phyloP scores from a whole-genome alignment of 2,329 filamentous ascomycete genomes.

The Piedraia hortae region DNA sequence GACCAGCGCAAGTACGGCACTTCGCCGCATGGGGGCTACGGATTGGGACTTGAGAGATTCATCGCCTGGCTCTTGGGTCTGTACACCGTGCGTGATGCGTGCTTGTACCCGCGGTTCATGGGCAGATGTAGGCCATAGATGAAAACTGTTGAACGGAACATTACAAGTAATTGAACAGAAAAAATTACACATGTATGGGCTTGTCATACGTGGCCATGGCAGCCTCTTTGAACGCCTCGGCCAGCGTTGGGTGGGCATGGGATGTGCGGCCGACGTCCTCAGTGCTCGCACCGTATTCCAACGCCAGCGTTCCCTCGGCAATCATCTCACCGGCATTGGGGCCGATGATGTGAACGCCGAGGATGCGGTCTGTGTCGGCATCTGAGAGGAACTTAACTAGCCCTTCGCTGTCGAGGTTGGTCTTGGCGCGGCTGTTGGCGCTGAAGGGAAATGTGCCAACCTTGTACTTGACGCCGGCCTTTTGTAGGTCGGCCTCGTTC shows the following conservation, averaged over 20 bases:
- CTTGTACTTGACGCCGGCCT: slow-evolving; percentile 69
- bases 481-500: slow-evolving; percentile 88
- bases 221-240: slow-evolving; percentile 98
- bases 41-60: slow-evolving; percentile 67
- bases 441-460: slow-evolving; percentile 88
- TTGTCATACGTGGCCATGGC: slow-evolving; percentile 92
- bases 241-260: slow-evolving; percentile 85
- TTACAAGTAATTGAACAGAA: too few species aligned
- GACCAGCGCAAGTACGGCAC: slow-evolving; percentile 56
- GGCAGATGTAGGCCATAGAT: slow-evolving; percentile 50
- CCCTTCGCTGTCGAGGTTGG: slow-evolving; percentile 85
- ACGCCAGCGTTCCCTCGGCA: slow-evolving; percentile 76
- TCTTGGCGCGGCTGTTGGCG: slow-evolving; percentile 96
- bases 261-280: slow-evolving; percentile 89
- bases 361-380: slow-evolving; percentile 80
- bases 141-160: not conserved
- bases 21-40: slow-evolving; percentile 78
- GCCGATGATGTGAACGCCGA: slow-evolving; percentile 91
- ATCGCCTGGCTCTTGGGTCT: slow-evolving; percentile 39
- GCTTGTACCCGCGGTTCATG: slow-evolving; percentile 58
- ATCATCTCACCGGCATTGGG: slow-evolving; percentile 98
- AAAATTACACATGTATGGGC: slow-evolving; percentile 88
- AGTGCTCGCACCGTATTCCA: slow-evolving; percentile 86
- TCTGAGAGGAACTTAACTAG: slow-evolving; percentile 94
- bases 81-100: slow-evolving; percentile 38